phyloP scores from a whole-genome alignment of 805 yeast genomes.

The Sugiyamaella mastotermitis region DNA sequence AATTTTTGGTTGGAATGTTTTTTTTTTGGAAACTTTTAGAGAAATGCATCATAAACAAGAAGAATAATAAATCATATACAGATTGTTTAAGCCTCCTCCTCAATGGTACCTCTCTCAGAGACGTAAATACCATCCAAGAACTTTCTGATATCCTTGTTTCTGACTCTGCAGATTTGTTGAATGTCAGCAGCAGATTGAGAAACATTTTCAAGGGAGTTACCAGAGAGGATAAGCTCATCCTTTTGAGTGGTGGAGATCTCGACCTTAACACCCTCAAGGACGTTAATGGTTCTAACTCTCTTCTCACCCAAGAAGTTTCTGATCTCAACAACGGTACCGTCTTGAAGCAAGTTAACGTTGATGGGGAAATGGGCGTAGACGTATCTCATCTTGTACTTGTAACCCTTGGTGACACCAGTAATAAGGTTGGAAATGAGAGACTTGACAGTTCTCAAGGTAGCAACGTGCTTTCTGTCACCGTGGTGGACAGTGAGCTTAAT shows the following conservation, averaged over 20 bases:
- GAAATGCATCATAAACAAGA: conserved; percentile 1
- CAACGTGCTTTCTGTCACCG: conserved; percentile 99
- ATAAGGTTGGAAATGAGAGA: conserved; percentile 89
- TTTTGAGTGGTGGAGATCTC: conserved; percentile 78
- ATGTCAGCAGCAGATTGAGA: conserved; percentile 98
- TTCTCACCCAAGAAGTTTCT: conserved; percentile 99
- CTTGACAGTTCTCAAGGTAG: conserved; percentile 97
- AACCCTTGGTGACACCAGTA: conserved; percentile 99
- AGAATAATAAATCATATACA: neutral
- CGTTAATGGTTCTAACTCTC: conserved; percentile 83
- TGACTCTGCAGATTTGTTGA: conserved; percentile 96
- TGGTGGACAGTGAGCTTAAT: conserved; percentile 91
- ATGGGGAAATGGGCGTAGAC: conserved; percentile 99
- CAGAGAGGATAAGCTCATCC: conserved; percentile 89
- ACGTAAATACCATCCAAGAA: conserved; percentile 99
- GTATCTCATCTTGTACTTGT: conserved; percentile 99
- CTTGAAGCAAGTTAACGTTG: conserved; percentile 86
- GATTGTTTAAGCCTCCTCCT: conserved; percentile 42
- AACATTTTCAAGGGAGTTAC: conserved; percentile 96
- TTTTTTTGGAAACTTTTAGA: too few species aligned
- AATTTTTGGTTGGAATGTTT: too few species aligned
- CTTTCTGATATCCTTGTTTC: conserved; percentile 99
- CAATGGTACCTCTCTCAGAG: conserved; percentile 87
- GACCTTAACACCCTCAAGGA: conserved; percentile 84
- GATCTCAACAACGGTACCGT: conserved; percentile 82